Conservation (phyloP, 2,329 filamentous ascomycete genomes). For the Aspergillus niger region DNA sequence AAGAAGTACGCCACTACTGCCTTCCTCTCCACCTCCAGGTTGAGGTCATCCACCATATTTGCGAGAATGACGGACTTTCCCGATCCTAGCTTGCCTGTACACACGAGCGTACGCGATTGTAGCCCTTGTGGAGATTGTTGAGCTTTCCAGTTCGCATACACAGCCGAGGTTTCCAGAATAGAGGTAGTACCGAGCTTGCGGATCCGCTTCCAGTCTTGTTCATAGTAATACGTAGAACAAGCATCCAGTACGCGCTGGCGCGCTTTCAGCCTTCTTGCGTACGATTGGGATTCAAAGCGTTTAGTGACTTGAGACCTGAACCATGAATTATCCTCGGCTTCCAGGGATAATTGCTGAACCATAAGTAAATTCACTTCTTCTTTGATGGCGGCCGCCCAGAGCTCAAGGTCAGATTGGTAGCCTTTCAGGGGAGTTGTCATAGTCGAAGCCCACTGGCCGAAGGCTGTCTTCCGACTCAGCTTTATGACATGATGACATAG, state of each 20-base stretch:
- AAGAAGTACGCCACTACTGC: too few relatives aligned
- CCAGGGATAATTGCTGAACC: not conserved
- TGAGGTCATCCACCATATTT: too few relatives aligned
- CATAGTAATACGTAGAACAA: too few relatives aligned
- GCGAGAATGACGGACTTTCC: too few relatives aligned
- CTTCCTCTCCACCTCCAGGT: fast-evolving
- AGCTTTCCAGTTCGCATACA: too few relatives aligned
- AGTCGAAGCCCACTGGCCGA: not conserved
- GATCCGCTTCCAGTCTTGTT: too few relatives aligned
- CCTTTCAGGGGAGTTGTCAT: not conserved
- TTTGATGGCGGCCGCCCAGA: not conserved
- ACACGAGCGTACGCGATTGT: too few relatives aligned
- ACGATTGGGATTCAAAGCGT: not conserved
- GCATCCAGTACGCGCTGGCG: too few relatives aligned
- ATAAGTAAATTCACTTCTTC: not conserved
- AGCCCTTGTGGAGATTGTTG: too few relatives aligned
- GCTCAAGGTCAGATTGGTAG: not conserved
- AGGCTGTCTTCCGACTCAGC: not conserved
- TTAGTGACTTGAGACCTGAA: not conserved
- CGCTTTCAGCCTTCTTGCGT: not conserved
- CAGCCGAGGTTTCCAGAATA: fast-evolving
- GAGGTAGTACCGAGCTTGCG: too few relatives aligned
- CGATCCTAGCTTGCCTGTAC: too few relatives aligned
- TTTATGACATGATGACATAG: not conserved
- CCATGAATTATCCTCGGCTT: not conserved